A percentile compares a stretch with the other conserved stretches of the same genome.
These are phyloP conservation scores for Fraxinus pennsylvanica DNA, from an alignment of 257 asterid genomes.

Conservation along the genomic window DNA sequence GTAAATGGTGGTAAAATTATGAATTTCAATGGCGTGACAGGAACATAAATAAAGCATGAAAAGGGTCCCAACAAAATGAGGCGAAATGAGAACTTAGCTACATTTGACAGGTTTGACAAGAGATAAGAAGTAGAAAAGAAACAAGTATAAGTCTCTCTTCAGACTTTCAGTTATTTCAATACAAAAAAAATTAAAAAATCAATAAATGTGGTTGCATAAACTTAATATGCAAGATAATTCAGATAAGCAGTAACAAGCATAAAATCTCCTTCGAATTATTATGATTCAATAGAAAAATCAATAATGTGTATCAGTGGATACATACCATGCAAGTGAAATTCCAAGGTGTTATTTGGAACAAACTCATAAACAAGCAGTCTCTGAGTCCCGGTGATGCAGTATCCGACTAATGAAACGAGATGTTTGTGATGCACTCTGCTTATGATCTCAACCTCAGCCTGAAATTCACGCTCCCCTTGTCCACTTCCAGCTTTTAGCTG, in stretches of 20 bases:
- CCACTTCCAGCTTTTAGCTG: constrained; percentile 23
- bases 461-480: constrained; percentile 30
- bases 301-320: not conserved
- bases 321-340: not conserved
- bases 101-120: not conserved
- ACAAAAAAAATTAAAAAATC: too few relatives aligned
- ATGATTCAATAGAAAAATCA: not conserved
- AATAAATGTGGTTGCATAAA: too few relatives aligned
- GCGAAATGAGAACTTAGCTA: not conserved
- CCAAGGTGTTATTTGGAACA: constrained; percentile 2
- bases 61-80: not conserved
- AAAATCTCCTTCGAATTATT: not conserved
- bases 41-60: not conserved
- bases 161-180: too few relatives aligned
- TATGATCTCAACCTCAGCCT: not conserved
- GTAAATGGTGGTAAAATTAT: not conserved
- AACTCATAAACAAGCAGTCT: constrained; percentile 1
- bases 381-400: not conserved
- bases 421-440: constrained; percentile 8
- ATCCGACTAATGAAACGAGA: constrained; percentile 1
- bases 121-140: not conserved
- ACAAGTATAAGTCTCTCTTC: not conserved
- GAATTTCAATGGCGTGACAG: not conserved
- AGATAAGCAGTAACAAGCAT: too few relatives aligned
- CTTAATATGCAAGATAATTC: too few relatives aligned